Conservation (phyloP, 2,329 filamentous ascomycete genomes). For the Lasiodiplodia citricola region DNA sequence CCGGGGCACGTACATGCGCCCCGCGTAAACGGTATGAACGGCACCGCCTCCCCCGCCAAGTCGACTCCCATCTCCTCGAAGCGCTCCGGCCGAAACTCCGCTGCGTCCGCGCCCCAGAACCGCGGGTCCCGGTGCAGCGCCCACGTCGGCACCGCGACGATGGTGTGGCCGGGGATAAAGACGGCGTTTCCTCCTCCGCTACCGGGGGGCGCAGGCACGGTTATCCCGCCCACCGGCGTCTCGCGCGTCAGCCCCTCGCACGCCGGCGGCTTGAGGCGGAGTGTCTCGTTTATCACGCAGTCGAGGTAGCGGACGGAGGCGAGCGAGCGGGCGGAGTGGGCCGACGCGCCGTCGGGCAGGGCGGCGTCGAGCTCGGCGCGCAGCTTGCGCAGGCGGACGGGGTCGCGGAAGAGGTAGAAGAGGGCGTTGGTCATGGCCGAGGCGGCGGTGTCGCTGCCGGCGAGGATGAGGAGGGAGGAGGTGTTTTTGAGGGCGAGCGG, state of each 20-base stretch:
- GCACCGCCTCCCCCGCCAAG: background rate
- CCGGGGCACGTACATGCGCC: conserved; percentile 27
- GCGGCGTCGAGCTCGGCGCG: conserved; percentile 1
- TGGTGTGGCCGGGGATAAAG: conserved; percentile 40
- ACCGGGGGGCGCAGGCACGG: conserved; percentile 29
- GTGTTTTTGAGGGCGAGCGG: conserved; percentile 39
- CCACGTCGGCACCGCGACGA: conserved; percentile 31
- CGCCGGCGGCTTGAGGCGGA: conserved; percentile 49
- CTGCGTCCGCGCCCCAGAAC: background rate
- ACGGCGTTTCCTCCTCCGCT: conserved; percentile 30
- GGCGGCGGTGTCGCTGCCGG: conserved; percentile 30
- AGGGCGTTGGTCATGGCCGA: conserved; percentile 3
- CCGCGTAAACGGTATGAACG: conserved; percentile 23
- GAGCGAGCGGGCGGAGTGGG: conserved; percentile 35
- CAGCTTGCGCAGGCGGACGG: conserved; percentile 11
- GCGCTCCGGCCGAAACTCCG: conserved; percentile 8
- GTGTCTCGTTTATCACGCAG: conserved; percentile 49
- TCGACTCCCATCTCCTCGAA: background rate
- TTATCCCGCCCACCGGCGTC: conserved; percentile 46
- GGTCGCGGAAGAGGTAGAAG: conserved; percentile 32
- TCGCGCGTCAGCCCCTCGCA: conserved; percentile 40
- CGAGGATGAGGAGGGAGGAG: conserved; percentile 41
- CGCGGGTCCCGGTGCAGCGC: conserved; percentile 29
- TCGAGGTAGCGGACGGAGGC: conserved; percentile 42
- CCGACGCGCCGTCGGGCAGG: too few relatives aligned